Evolutionary conservation across 352 stramenopile genomes (phyloP), one percentile per base, ranked within the genome.

Genomic region (Globisporangium recalcitrans): DNA sequence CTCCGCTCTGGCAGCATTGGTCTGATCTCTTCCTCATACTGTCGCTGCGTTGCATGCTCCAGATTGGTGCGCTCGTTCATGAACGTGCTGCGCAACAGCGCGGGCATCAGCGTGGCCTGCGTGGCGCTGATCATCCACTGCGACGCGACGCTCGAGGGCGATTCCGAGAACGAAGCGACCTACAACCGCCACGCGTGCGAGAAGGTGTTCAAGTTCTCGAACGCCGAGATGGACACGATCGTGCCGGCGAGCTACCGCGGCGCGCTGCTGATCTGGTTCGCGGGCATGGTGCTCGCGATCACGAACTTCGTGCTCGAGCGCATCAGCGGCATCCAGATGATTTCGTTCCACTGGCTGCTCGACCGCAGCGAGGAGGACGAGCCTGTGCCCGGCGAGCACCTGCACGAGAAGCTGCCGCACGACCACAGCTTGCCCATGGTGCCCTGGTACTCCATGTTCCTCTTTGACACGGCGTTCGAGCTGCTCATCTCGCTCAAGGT

Each of bases 401-500:
- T 73, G 5, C 75, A 85, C 36, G 82, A 92, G 62, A 86, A 78
- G 16, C 67, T 93, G 0, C 80, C 84, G 22, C 74, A 78, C 2
- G 77, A 87, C 14, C 83, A 93, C 54, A 83, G 87, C n/a, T 52
- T 96, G 19, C 69, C 86, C 14, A 98, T 98, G 93, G 91, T 97
- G 6, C 85, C 90, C 38, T 98, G 93, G 93, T 98, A 97, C 70
- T 97, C 91, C n/a, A 88, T 97, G 68, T 88, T 97, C 52, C 64
- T 98, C 13, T 93, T 97, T 34, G 80, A 96, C 69, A 96, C 91
- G 26, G 88, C 85, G 0, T 97, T 98, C 64, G 75, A 96, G 60
- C 66, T 97, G n/a, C 77, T 98, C 53, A 88, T 98, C 22, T 96
- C 88, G 53, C 77, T 97, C 27, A 97, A 97, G 57, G 85, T 98